Base-by-base conservation (phyloP, 1,284 basidiomycete species). In the Fomitopsis palustris region DNA sequence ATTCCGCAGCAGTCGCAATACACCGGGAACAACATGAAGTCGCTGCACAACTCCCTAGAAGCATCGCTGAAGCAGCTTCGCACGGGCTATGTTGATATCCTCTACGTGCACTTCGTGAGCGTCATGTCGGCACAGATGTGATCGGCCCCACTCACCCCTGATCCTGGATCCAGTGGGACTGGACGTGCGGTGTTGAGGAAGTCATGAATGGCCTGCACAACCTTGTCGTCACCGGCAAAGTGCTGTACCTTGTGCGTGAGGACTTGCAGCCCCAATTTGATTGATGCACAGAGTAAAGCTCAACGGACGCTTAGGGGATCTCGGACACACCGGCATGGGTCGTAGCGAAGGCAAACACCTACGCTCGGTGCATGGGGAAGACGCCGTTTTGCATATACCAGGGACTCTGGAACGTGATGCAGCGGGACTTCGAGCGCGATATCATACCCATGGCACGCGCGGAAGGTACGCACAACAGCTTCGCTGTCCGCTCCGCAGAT, bases 291-390 rank as follows among this genome's bases (percentile, higher is more conserved):
- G n/a, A n/a, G n/a, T n/a, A n/a, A n/a, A n/a, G n/a, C 41, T 23
- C 41, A 12, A n/a, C 16, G 16, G 39, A 12, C 41, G 19, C 16
- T 16, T 9, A 73, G 70, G 71, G 72, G 7, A 49, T 73, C 9
- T 72, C 68, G 5, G 79, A 83, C 60, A 78, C 75, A 7, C 82
- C 81, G 0, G 81, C 83, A 1, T 85, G 81, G 81, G 67, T 84
- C 33, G 81, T 85, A 33, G 63, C 78, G 5, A 72, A 74, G 5
- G 79, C 78, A 31, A 84, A 84, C 66, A 75, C 75, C 54, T 84
- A 83, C 59, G 83, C 83, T 19, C 65, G 69, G 4, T 73, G 74
- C 21, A 71, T 77, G 49, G 77, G 74, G 1, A 72, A 78, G 72
- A 77, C 78, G 0, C 80, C 77, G 1, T 83, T 83, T 61, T 71